Evolutionary conservation across 140 eudicot genomes (phyloP), one percentile per base, ranked within the genome.

Genomic region (Erigeron philadelphicus): DNA sequence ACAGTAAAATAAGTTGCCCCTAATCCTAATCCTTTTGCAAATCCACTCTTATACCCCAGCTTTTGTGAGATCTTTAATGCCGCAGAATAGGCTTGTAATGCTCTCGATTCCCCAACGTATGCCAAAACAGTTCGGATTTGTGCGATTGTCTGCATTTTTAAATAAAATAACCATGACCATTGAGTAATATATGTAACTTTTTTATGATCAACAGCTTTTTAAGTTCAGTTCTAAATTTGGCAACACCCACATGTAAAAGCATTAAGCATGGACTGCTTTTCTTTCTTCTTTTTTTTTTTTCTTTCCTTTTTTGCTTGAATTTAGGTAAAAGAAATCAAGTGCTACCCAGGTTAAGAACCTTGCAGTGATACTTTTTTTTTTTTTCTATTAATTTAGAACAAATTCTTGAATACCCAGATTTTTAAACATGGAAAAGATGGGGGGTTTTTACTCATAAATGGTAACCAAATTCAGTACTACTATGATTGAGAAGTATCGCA

Each of bases 1-100:
- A 83, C 97, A 44, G 89, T 83, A 72, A 87, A 90, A 71, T 90
- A 90, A 12, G 97, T 90, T 78, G 90, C 90, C 66, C 95, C 97
- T 16, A 90, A 73, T 52, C 95, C 97, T 76, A 85, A 42, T 72
- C 97, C 97, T 72, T 90, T 90, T 59, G 97, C 80, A 52, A 90
- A 80, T 75, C 95, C 97, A 69, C 75, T 85, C 78, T 82, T 90
- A 82, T 87, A 87, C 2, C 97, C 97, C 31, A 90, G 82, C 69
- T 62, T 87, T 50, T 87, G 95, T 16, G 90, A 75, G 53, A 83
- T 76, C 58, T 60, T 85, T 53, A 90, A 47, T n/a, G 95, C 94
- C 8, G 88, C 75, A 38, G 97, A 81, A 70, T 87, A 87, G 41
- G 80, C 78, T 61, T 85, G 83, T 45, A 85, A 67, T 64, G 97